Conservation (phyloP, 352 stramenopile species). For the Globisporangium yorkense region DNA sequence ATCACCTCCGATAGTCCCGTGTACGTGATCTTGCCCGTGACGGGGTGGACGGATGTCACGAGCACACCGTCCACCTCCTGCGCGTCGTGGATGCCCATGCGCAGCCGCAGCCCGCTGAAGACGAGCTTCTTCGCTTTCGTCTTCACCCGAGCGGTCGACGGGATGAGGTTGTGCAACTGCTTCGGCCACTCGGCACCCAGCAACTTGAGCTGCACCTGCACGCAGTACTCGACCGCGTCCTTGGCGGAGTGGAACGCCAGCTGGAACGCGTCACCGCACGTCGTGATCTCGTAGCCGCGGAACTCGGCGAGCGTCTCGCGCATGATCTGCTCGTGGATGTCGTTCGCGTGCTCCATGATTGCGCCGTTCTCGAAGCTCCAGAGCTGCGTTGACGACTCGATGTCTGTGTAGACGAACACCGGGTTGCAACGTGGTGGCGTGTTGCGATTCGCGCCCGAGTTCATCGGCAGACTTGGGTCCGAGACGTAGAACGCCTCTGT, state of each 20-base stretch:
- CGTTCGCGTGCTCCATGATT: slow-evolving; percentile 41
- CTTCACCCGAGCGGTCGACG: slow-evolving; percentile 24
- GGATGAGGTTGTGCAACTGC: slow-evolving; percentile 33
- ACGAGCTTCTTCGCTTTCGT: slow-evolving; percentile 35
- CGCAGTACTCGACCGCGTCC: slow-evolving; percentile 52
- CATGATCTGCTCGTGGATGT: slow-evolving; percentile 52
- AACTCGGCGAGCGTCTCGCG: slow-evolving; percentile 27
- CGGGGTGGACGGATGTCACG: slow-evolving; percentile 37
- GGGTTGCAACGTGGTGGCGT: slow-evolving; percentile 28
- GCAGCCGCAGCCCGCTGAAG: slow-evolving; percentile 45
- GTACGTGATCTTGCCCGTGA: slow-evolving; percentile 49
- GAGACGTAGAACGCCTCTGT: slow-evolving; percentile 38
- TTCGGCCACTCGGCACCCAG: slow-evolving; percentile 34
- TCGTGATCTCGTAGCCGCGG: slow-evolving; percentile 58
- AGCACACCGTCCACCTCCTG: slow-evolving; percentile 35
- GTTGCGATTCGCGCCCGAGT: slow-evolving; percentile 7
- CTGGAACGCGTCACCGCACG: slow-evolving; percentile 49
- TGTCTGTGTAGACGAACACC: slow-evolving; percentile 68
- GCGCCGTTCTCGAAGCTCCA: slow-evolving; percentile 29
- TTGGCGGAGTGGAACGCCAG: slow-evolving; percentile 50
- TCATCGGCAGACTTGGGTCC: slow-evolving; percentile 27
- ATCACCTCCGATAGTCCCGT: slow-evolving; percentile 55
- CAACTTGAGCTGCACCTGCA: slow-evolving; percentile 43
- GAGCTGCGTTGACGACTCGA: slow-evolving; percentile 48
- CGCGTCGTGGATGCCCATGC: slow-evolving; percentile 55